Conservation (phyloP, 2,329 filamentous ascomycete genomes). For the Hirsutella rhossiliensis region DNA sequence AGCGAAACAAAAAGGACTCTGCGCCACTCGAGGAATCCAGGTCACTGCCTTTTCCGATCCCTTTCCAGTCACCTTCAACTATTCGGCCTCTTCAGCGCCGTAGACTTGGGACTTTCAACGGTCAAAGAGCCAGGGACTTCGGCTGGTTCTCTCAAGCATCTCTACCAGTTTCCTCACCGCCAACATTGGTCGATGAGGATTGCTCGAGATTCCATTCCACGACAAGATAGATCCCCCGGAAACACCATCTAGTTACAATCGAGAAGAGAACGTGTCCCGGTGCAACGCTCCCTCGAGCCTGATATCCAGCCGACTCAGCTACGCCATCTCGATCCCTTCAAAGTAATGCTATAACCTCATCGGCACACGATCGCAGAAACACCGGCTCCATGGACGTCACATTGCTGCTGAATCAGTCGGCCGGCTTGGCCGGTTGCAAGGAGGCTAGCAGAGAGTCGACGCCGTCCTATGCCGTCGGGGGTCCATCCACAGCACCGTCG, state of each 20-base stretch:
- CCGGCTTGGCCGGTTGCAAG: conserved; percentile 5
- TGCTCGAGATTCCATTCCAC: not conserved
- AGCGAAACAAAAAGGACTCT: not conserved
- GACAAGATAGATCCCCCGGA: too few relatives aligned
- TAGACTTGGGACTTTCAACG: not conserved
- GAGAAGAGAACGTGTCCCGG: too few relatives aligned
- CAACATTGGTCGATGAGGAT: not conserved
- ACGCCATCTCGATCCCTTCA: not conserved
- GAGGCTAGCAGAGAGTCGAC: conserved; percentile 5
- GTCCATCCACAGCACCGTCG: conserved; percentile 2
- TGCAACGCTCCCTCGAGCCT: too few relatives aligned
- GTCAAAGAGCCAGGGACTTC: not conserved
- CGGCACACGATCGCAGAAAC: not conserved
- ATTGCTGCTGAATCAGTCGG: conserved; percentile 25
- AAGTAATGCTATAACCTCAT: not conserved
- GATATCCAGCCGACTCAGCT: not conserved
- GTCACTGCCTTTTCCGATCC: too few relatives aligned
- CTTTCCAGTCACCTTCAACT: not conserved
- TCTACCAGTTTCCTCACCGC: not conserved
- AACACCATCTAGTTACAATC: too few relatives aligned
- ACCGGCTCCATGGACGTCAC: conserved; percentile 27
- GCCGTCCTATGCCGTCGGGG: conserved; percentile 2
- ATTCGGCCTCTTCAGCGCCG: too few relatives aligned
- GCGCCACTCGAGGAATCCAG: not conserved
- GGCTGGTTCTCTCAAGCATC: not conserved